These are phyloP conservation scores for Rhodamnia argentea DNA, from an alignment of 345 rosid species.

Conservation along the genomic window DNA sequence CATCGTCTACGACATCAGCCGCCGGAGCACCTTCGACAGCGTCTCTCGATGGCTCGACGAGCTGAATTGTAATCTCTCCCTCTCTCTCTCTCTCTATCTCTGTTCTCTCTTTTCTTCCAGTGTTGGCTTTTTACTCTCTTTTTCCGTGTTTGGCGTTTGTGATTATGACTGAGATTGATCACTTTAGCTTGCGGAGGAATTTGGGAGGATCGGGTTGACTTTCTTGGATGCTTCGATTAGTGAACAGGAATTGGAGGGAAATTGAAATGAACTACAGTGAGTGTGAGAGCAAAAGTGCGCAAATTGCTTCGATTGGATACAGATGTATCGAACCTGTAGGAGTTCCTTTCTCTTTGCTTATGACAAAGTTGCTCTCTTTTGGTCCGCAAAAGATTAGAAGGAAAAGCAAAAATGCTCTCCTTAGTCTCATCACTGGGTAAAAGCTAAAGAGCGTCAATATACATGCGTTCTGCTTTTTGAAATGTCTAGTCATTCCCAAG, in stretches of 20 bases:
- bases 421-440: background rate
- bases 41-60: conserved; percentile 9
- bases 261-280: background rate
- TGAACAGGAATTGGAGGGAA: background rate
- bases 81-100: background rate
- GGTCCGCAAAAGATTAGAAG: background rate
- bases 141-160: background rate
- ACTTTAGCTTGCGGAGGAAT: background rate
- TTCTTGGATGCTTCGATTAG: background rate
- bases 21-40: conserved; percentile 8
- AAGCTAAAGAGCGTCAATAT: background rate
- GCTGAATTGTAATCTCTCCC: background rate
- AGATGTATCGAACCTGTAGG: background rate
- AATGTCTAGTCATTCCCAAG: background rate
- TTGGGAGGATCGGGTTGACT: background rate
- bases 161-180: background rate
- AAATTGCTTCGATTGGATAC: background rate
- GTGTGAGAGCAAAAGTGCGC: background rate
- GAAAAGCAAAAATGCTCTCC: background rate
- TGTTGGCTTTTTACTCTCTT: background rate
- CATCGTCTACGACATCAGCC: conserved; percentile 5
- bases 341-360: background rate
- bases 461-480: background rate
- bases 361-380: background rate
- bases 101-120: background rate